These are phyloP conservation scores for Paralagenidium karlingii DNA, from an alignment of 352 stramenopile species.

Conservation along the genomic window DNA sequence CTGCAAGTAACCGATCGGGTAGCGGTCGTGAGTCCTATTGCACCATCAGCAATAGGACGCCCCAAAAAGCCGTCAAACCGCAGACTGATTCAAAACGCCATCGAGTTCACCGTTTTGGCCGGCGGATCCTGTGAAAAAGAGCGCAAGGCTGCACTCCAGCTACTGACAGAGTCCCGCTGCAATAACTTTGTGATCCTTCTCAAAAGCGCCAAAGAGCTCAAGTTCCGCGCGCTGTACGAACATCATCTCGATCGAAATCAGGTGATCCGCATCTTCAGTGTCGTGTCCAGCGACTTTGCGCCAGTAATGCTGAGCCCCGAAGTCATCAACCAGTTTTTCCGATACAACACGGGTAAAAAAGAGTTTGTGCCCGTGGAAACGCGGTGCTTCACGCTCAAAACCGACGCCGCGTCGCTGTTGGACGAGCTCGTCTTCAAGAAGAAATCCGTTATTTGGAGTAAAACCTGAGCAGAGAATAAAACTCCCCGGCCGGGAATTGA, in stretches of 20 bases:
- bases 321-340: constrained; percentile 60
- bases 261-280: constrained; percentile 25
- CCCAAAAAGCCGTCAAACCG: constrained; percentile 43
- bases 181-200: constrained; percentile 72
- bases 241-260: constrained; percentile 28
- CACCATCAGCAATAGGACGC: too few relatives aligned
- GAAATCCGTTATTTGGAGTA: too few relatives aligned
- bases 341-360: constrained; percentile 78
- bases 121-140: constrained; percentile 48
- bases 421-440: constrained; percentile 43
- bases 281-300: constrained; percentile 12
- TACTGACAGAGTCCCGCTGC: constrained; percentile 22
- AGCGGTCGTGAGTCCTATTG: too few relatives aligned
- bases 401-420: constrained; percentile 48
- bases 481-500: too few relatives aligned
- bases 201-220: constrained; percentile 55
- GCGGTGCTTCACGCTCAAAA: constrained; percentile 58
- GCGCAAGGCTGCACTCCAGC: constrained; percentile 22
- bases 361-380: constrained; percentile 51
- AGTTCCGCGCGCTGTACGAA: constrained; percentile 67
- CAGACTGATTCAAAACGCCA: constrained; percentile 64
- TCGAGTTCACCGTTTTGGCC: constrained; percentile 63
- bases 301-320: constrained; percentile 15
- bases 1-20: too few relatives aligned
- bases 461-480: too few relatives aligned